These are phyloP conservation scores for Leccinum rimulosum DNA, from an alignment of 768 basidiomycete genomes.

Conservation along the genomic window DNA sequence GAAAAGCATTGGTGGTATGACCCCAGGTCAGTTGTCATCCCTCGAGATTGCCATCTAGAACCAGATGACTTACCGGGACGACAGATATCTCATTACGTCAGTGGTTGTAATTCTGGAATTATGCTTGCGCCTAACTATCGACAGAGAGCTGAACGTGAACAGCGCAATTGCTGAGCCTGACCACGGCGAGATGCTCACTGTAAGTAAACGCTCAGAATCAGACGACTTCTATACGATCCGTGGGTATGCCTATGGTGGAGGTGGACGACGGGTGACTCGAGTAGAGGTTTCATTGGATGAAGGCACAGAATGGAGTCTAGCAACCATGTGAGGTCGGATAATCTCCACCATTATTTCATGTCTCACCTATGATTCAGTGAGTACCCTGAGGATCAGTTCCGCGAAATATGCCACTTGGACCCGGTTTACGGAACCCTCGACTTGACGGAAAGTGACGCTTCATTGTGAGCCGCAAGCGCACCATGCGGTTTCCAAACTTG, in stretches of 20 bases:
- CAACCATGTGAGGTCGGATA: conserved; percentile 31
- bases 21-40: conserved; percentile 32
- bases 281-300: conserved; percentile 59
- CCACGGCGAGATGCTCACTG: conserved; percentile 45
- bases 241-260: conserved; percentile 64
- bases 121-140: conserved; percentile 21
- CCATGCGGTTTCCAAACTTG: not conserved
- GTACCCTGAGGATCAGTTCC: conserved; percentile 53
- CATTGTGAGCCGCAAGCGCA: conserved; percentile 36
- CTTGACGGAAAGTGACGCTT: conserved; percentile 45
- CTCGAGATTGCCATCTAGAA: not conserved
- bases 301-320: conserved; percentile 47
- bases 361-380: conserved; percentile 19
- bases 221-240: conserved; percentile 37
- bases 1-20: conserved; percentile 58
- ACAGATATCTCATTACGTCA: conserved; percentile 36
- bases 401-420: conserved; percentile 35
- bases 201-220: conserved; percentile 8
- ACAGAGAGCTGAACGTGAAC: conserved; percentile 60
- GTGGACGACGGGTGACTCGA: conserved; percentile 54
- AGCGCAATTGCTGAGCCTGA: conserved; percentile 54
- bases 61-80: not conserved
- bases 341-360: not conserved
- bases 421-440: conserved; percentile 49
- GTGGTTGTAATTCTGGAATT: conserved; percentile 1